A percentile compares a stretch with the other conserved stretches of the same genome.
These are phyloP conservation scores for Penicillium daleae DNA, from an alignment of 495 filamentous ascomycete genomes.

Conservation along the genomic window DNA sequence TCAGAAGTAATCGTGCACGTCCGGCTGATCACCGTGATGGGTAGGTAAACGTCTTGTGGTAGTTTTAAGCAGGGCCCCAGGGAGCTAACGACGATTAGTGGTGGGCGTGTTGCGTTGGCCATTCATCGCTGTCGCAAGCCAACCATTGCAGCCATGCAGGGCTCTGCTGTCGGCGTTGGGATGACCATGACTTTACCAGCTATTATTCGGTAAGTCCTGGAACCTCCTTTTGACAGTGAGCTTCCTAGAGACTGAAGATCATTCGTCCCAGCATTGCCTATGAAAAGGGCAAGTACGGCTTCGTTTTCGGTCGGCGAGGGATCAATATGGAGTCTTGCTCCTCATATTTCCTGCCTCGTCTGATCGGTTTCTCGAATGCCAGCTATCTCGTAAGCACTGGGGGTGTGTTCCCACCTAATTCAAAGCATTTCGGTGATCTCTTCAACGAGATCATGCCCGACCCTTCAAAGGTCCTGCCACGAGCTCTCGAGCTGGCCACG, in stretches of 20 bases:
- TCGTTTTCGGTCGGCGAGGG: constrained; percentile 66
- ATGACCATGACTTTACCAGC: constrained; percentile 70
- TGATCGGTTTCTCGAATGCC: constrained; percentile 60
- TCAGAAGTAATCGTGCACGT: constrained; percentile 41
- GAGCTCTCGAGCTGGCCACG: constrained; percentile 59
- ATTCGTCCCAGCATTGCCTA: constrained; percentile 50
- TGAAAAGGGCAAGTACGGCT: constrained; percentile 59
- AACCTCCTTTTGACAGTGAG: neutral
- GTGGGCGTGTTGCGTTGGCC: constrained; percentile 55
- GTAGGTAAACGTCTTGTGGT: constrained; percentile 41
- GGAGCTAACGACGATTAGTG: constrained; percentile 21
- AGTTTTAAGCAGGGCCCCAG: neutral
- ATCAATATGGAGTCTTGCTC: constrained; percentile 65
- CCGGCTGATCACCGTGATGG: constrained; percentile 51
- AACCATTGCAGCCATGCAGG: constrained; percentile 67
- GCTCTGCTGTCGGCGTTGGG: constrained; percentile 66
- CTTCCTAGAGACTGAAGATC: neutral
- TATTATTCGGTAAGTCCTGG: constrained; percentile 46
- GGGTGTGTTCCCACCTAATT: constrained; percentile 34
- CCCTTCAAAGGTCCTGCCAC: constrained; percentile 54
- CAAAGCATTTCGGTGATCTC: constrained; percentile 49
- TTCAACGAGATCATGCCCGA: constrained; percentile 59
- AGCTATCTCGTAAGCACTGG: constrained; percentile 54
- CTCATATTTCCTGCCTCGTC: constrained; percentile 64
- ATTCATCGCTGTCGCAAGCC: constrained; percentile 66